phyloP scores from a whole-genome alignment of 2,329 filamentous ascomycete genomes.

The Aspergillus niger region DNA sequence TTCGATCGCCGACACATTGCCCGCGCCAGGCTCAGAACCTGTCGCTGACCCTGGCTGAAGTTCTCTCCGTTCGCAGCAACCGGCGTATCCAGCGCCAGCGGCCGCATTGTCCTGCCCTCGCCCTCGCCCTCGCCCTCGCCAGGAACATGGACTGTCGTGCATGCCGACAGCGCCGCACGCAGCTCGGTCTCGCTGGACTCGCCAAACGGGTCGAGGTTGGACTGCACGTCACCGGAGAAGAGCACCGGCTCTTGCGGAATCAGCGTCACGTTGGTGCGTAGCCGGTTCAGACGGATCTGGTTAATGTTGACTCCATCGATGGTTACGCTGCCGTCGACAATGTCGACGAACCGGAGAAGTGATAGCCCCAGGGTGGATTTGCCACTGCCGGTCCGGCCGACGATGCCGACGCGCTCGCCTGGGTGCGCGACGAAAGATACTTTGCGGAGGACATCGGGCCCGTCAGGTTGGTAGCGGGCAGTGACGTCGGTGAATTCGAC shows the following conservation, averaged over 20 bases:
- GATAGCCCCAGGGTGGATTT: constrained; percentile 53
- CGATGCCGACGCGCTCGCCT: constrained; percentile 32
- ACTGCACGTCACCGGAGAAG: constrained; percentile 60
- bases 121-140: constrained; percentile 20
- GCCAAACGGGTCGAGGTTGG: constrained; percentile 61
- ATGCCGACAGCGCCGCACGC: constrained; percentile 27
- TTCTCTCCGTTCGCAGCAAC: constrained; percentile 57
- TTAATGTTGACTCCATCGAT: constrained; percentile 61
- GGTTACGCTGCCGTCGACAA: constrained; percentile 53
- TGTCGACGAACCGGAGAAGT: constrained; percentile 56
- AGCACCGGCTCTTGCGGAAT: constrained; percentile 63
- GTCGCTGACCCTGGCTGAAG: constrained; percentile 59
- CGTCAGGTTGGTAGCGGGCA: constrained; percentile 25
- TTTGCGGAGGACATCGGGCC: constrained; percentile 26
- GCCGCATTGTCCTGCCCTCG: neutral
- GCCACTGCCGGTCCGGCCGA: constrained; percentile 38
- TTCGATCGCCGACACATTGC: constrained; percentile 63
- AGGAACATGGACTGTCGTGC: constrained; percentile 38
- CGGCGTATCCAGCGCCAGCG: constrained; percentile 50
- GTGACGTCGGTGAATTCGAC: constrained; percentile 29
- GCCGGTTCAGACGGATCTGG: constrained; percentile 52
- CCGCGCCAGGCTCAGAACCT: constrained; percentile 62
- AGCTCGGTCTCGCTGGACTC: constrained; percentile 55
- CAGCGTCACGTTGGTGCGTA: constrained; percentile 59
- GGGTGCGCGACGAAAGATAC: constrained; percentile 27